phyloP scores from a whole-genome alignment of 495 filamentous ascomycete genomes.

The Niebla homalea region DNA sequence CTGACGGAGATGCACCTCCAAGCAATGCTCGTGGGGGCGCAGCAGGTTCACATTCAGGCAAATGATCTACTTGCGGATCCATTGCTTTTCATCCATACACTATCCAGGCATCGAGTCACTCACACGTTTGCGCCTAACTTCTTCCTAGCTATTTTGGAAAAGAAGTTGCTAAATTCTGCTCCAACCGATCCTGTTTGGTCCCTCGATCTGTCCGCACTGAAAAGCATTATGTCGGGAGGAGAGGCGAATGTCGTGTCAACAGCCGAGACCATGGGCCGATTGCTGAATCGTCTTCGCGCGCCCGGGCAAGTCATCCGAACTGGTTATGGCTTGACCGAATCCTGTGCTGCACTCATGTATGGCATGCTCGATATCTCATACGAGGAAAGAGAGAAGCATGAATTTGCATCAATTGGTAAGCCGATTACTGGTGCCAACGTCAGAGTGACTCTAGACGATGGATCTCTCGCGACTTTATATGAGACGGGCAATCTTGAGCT shows the following conservation, averaged over 20 bases:
- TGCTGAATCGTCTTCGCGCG: constrained; percentile 24
- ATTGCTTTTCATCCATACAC: constrained; percentile 25
- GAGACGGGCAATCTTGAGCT: constrained; percentile 21
- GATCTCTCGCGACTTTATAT: neutral
- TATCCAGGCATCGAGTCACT: constrained; percentile 30
- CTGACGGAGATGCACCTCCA: constrained; percentile 38
- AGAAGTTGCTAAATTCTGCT: neutral
- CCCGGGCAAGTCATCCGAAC: constrained; percentile 28
- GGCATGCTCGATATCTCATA: constrained; percentile 23
- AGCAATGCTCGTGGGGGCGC: constrained; percentile 26
- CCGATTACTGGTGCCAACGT: constrained; percentile 30
- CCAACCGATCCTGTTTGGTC: neutral
- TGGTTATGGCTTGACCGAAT: constrained; percentile 46
- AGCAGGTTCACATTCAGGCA: constrained; percentile 35
- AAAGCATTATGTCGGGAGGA: constrained; percentile 25
- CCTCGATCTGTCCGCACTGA: constrained; percentile 20
- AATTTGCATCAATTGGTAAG: constrained; percentile 28
- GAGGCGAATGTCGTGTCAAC: constrained; percentile 27
- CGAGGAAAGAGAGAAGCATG: constrained; percentile 17
- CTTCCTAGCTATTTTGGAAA: constrained; percentile 26
- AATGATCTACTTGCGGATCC: constrained; percentile 31
- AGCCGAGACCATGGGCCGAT: constrained; percentile 16
- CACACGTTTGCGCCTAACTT: constrained; percentile 44
- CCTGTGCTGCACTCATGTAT: constrained; percentile 36
- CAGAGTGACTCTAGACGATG: constrained; percentile 18